Conservation (phyloP, 2,329 filamentous ascomycete species). For the Fusarium pseudograminearum region DNA sequence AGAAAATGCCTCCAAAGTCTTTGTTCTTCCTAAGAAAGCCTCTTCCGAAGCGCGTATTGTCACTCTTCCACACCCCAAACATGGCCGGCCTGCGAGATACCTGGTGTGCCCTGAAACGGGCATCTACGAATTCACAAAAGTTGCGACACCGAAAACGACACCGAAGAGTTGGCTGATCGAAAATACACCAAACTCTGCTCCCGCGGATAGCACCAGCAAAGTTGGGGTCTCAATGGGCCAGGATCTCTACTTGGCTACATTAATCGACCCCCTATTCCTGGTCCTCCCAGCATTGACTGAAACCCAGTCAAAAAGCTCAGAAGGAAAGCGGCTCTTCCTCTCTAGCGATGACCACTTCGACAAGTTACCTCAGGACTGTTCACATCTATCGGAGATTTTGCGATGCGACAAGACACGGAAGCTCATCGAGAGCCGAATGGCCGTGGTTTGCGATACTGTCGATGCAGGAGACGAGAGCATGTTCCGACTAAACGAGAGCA, state of each 20-base stretch:
- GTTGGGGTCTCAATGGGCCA: conserved; percentile 69
- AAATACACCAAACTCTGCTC: conserved; percentile 29
- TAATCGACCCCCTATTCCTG: conserved; percentile 86
- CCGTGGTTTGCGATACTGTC: conserved; percentile 80
- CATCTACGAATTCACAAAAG: conserved; percentile 73
- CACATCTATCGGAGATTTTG: conserved; percentile 70
- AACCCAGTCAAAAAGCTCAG: conserved; percentile 55
- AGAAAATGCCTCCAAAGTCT: conserved; percentile 64
- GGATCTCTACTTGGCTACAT: conserved; percentile 85
- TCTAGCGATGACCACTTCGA: conserved; percentile 80
- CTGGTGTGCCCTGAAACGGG: conserved; percentile 71
- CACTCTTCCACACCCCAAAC: conserved; percentile 70
- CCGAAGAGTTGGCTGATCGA: conserved; percentile 74
- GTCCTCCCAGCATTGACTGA: conserved; percentile 77
- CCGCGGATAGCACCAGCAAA: conserved; percentile 27
- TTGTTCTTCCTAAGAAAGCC: conserved; percentile 70
- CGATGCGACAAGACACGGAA: conserved; percentile 59
- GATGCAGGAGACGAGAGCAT: conserved; percentile 86
- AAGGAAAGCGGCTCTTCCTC: conserved; percentile 73
- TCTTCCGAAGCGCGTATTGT: conserved; percentile 68
- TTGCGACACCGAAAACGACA: conserved; percentile 63
- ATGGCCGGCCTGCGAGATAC: conserved; percentile 67
- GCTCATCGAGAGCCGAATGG: conserved; percentile 74
- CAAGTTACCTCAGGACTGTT: conserved; percentile 64
- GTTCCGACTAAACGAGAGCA: conserved; percentile 82